Percentiles rank a stretch among this genome's conserved stretches.
phyloP scores from a whole-genome alignment of 805 yeast species.

The Yueomyces sinensis region DNA sequence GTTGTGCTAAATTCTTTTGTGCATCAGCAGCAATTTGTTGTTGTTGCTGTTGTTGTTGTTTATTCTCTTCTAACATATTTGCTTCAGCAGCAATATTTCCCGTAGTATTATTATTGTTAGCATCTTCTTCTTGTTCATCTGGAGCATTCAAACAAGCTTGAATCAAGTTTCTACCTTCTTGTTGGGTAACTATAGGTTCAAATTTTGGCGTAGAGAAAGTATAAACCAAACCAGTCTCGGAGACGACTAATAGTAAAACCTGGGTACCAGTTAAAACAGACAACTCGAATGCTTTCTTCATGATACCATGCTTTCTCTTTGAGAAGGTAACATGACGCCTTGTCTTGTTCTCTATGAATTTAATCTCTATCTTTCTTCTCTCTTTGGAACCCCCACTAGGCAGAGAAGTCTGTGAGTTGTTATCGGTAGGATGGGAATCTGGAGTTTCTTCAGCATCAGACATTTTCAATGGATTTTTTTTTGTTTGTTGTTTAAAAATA shows the following conservation, averaged over 20 bases:
- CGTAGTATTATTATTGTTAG: slow-evolving; percentile 14
- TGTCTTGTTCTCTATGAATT: slow-evolving; percentile 93
- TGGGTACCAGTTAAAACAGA: slow-evolving; percentile 96
- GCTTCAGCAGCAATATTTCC: neutral
- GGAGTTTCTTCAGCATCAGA: neutral
- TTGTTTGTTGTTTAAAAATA: neutral
- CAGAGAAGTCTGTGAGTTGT: neutral
- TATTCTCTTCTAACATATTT: slow-evolving; percentile 18
- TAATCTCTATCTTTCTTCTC: slow-evolving; percentile 88
- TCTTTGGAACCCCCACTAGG: slow-evolving; percentile 26
- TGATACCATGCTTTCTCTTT: slow-evolving; percentile 96
- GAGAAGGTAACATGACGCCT: slow-evolving; percentile 97
- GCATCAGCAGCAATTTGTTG: neutral
- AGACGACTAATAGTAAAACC: slow-evolving; percentile 83
- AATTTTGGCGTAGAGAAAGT: slow-evolving; percentile 98
- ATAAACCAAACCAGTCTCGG: slow-evolving; percentile 97
- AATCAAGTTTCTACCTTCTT: slow-evolving; percentile 92
- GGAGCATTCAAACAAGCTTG: slow-evolving; percentile 97
- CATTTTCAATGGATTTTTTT: neutral
- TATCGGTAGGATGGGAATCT: neutral
- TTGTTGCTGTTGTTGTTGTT: slow-evolving; percentile 17
- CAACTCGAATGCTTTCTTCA: slow-evolving; percentile 98
- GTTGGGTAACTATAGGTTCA: slow-evolving; percentile 93
- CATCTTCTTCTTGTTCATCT: slow-evolving; percentile 46
- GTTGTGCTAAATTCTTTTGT: slow-evolving; percentile 1